A percentile compares a stretch with the other conserved stretches of the same genome.
Conservation (phyloP, 805 yeast species). For the Diddensiella transvaalensis region DNA sequence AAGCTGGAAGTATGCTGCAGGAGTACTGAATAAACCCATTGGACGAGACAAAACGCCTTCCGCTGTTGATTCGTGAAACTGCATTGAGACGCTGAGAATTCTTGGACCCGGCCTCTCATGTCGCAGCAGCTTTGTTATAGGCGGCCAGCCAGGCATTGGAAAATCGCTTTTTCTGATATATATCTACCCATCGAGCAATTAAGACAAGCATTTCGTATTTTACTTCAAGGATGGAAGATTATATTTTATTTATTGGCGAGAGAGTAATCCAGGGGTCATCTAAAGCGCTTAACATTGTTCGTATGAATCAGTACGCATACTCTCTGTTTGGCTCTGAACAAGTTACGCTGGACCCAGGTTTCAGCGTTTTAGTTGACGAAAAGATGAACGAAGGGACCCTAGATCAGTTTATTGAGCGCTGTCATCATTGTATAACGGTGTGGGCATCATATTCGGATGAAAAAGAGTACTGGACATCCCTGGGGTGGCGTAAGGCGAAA, state of each 20-base stretch:
- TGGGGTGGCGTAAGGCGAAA: neutral
- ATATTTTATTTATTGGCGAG: neutral
- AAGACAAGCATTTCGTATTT: neutral
- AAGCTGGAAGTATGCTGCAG: neutral
- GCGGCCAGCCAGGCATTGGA: constrained; percentile 2
- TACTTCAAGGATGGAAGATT: neutral
- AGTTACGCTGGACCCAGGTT: neutral
- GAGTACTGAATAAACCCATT: neutral
- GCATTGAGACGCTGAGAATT: neutral
- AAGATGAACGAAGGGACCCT: neutral
- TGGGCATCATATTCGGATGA: neutral
- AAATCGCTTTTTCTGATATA: neutral
- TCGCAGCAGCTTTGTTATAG: neutral
- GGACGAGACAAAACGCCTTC: neutral
- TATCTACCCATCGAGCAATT: neutral
- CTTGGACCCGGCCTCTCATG: neutral
- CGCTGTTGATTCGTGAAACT: neutral
- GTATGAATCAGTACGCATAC: neutral
- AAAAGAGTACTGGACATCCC: neutral
- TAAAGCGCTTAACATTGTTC: neutral
- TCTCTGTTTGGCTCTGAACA: neutral
- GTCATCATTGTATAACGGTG: neutral
- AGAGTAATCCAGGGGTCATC: neutral
- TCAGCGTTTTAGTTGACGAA: neutral
- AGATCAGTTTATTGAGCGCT: neutral